A percentile compares a stretch with the other conserved stretches of the same genome.
Evolutionary conservation across 305 asterid species (phyloP).

Genomic region (Salvia sclarea): DNA sequence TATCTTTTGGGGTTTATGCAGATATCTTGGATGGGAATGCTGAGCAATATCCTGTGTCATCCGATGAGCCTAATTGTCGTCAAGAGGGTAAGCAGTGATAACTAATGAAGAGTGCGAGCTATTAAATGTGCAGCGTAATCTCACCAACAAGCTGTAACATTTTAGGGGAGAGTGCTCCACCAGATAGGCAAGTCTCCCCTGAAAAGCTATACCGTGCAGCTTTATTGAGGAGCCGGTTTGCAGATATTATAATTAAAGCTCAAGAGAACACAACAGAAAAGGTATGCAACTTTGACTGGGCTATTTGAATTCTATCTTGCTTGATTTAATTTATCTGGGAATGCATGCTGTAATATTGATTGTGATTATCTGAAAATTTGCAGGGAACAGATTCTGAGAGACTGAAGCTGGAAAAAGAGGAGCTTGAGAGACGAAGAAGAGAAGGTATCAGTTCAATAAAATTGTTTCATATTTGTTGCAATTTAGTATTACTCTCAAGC

Average conservation of each 20-base stretch:
- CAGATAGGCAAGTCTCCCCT: constrained; percentile 84
- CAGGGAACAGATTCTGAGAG: constrained; percentile 71
- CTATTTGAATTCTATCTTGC: constrained; percentile 16
- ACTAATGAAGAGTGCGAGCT: constrained; percentile 53
- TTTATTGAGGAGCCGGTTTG: constrained; percentile 71
- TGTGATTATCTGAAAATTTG: constrained; percentile 28
- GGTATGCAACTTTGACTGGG: constrained; percentile 36
- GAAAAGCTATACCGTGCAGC: constrained; percentile 91
- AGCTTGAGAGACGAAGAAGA: constrained; percentile 67
- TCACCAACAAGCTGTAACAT: constrained; percentile 59
- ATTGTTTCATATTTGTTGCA: constrained; percentile 19
- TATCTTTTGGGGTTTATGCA: constrained; percentile 26
- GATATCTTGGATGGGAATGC: constrained; percentile 42
- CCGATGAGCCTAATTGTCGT: constrained; percentile 42
- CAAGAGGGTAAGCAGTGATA: constrained; percentile 77
- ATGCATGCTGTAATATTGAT: constrained; percentile 18
- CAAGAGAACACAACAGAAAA: constrained; percentile 64
- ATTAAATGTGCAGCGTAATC: constrained; percentile 57
- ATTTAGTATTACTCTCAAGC: background rate
- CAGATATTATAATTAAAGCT: constrained; percentile 76
- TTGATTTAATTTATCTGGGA: constrained; percentile 4
- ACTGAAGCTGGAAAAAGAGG: constrained; percentile 67
- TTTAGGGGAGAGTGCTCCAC: constrained; percentile 72
- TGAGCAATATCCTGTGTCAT: constrained; percentile 43
- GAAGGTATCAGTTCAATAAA: constrained; percentile 51